Evolutionary conservation across 1,284 basidiomycete genomes (phyloP).

Genomic region (Leccinum solheimii): DNA sequence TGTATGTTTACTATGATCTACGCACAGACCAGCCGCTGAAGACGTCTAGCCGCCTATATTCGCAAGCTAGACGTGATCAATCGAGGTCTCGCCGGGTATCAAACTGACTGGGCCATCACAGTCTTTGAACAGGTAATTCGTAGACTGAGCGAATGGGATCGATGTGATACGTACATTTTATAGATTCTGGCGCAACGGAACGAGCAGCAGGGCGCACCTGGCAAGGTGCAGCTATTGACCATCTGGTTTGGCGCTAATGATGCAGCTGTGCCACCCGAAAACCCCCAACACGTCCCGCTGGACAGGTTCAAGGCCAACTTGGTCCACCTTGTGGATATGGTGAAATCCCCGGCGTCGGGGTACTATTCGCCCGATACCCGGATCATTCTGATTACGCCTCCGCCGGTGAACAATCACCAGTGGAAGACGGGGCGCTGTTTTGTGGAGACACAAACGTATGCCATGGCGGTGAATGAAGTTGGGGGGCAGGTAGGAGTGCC

Average conservation of each 20-base stretch:
- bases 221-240: conserved; percentile 66
- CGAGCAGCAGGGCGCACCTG: conserved; percentile 48
- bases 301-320: conserved; percentile 71
- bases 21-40: conserved; percentile 1
- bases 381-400: conserved; percentile 81
- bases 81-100: conserved; percentile 80
- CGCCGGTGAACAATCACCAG: conserved; percentile 72
- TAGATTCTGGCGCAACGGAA: conserved; percentile 58
- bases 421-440: conserved; percentile 58
- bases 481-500: conserved; percentile 55
- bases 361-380: conserved; percentile 75
- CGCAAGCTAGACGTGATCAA: conserved; percentile 83
- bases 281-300: conserved; percentile 68
- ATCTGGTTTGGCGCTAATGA: conserved; percentile 94
- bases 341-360: conserved; percentile 60
- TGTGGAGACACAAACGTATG: conserved; percentile 64
- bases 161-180: neutral
- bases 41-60: conserved; percentile 62
- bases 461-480: conserved; percentile 65
- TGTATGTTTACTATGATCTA: conserved; percentile 43
- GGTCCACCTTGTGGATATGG: conserved; percentile 56
- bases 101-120: conserved; percentile 79
- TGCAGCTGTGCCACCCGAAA: conserved; percentile 55
- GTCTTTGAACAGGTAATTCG: conserved; percentile 70
- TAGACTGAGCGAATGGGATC: too few species aligned